A percentile compares a stretch with the other conserved stretches of the same genome.
Evolutionary conservation across 306 rosid species (phyloP).

Genomic region (Quercus gilva): DNA sequence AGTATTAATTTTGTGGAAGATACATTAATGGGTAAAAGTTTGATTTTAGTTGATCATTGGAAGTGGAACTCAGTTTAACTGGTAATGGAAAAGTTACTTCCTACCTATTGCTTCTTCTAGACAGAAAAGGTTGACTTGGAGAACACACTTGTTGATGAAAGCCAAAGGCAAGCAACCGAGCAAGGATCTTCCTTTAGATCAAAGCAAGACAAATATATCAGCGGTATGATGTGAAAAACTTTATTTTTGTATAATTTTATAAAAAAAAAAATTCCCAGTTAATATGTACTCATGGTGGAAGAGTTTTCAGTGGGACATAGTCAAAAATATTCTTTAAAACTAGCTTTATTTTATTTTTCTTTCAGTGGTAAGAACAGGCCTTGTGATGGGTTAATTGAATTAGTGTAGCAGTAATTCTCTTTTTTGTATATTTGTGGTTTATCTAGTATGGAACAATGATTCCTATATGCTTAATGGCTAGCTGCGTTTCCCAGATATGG

Average conservation of each 20-base stretch:
- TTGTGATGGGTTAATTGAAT: too few relatives aligned
- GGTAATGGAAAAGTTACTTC: slow-evolving; percentile 11
- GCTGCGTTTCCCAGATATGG: too few relatives aligned
- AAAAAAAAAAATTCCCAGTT: neutral
- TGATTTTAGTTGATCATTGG: neutral
- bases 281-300: neutral
- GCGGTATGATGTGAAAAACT: slow-evolving; percentile 44
- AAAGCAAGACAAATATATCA: slow-evolving; percentile 43
- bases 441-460: too few relatives aligned
- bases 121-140: slow-evolving; percentile 95
- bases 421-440: too few relatives aligned
- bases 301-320: neutral
- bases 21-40: neutral
- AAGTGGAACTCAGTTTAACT: neutral
- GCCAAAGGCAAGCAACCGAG: slow-evolving; percentile 56
- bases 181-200: slow-evolving; percentile 39
- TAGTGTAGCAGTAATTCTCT: too few relatives aligned
- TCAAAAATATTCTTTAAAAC: neutral
- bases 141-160: slow-evolving; percentile 80
- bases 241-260: neutral
- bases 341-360: too few relatives aligned
- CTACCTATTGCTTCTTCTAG: slow-evolving; percentile 40
- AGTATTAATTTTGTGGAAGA: neutral
- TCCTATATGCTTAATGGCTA: too few relatives aligned
- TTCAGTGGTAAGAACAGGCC: too few relatives aligned